Base-by-base conservation (phyloP, 306 rosid species). In the Begonia fuchsioides region DNA sequence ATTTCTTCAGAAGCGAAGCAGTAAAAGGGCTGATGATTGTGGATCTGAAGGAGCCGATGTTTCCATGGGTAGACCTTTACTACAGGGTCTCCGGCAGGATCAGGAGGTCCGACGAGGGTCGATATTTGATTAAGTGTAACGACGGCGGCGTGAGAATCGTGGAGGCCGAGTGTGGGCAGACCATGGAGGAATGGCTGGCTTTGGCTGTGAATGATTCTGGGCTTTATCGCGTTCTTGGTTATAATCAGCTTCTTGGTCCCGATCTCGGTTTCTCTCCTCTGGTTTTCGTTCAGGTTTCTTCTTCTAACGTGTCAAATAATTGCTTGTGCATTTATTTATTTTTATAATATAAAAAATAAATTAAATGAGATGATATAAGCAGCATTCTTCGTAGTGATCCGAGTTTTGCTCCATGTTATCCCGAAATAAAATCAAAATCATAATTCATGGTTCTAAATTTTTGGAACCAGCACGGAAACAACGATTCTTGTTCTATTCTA, bases 81-180 rank as follows among this genome's bases (percentile, higher is more conserved):
- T 57, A 58, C 3, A 66, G 50, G 11, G 69, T 58, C 0, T 73
- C 96, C 9, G 93, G 94, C 32, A 72, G 96, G 41, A 63, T 87
- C 12, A 47, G 93, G 50, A 56, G 39, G 35, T 55, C 78, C 11
- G 77, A 63, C 7, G 16, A 61, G 35, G 62, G 41, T 11, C 44
- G 74, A 32, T 79, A 87, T 14, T 69, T 73, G 19, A 69, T 83
- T 39, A 80, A 69, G 77, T 80, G 94, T 56, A 87, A 87, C 62
- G 87, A 87, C 5, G 71, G 81, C 2, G 87, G 96, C 1, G 88
- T 83, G 11, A 63, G 93, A 5, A 78, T 72, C n/a, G 77, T 72
- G 0, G 96, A 87, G 60, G 81, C 86, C 0, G 50, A 53, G 16
- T 67, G 68, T 13, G 78, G 72, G 1, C 49, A 51, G 32, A 71